phyloP scores from a whole-genome alignment of 192 early-diverging fungal genomes.

The Haplosporangium gracile region DNA sequence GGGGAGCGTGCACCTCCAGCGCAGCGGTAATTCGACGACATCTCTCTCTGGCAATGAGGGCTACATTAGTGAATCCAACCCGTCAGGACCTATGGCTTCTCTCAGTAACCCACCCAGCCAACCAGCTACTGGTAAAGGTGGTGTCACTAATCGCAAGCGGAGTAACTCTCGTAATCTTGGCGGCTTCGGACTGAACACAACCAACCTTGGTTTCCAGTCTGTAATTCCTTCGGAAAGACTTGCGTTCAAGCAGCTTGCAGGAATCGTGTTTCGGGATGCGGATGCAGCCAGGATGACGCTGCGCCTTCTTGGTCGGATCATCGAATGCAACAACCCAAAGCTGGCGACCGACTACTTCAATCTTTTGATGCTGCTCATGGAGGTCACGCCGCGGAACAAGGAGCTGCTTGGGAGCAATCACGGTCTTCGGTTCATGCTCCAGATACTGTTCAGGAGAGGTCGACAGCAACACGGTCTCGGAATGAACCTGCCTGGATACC shows the following conservation, averaged over 20 bases:
- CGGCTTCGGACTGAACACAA: slow-evolving; percentile 55
- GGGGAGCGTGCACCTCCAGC: slow-evolving; percentile 27
- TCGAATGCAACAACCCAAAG: slow-evolving; percentile 51
- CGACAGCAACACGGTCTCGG: slow-evolving; percentile 30
- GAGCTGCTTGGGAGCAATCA: slow-evolving; percentile 52
- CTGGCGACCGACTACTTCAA: slow-evolving; percentile 56
- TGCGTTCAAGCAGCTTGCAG: slow-evolving; percentile 48
- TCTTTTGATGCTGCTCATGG: slow-evolving; percentile 58
- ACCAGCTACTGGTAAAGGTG: slow-evolving; percentile 17
- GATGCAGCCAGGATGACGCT: slow-evolving; percentile 60
- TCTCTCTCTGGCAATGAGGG: neutral
- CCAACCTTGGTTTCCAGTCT: slow-evolving; percentile 48
- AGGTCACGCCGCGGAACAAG: slow-evolving; percentile 60
- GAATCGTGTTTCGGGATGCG: slow-evolving; percentile 55
- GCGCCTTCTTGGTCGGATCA: slow-evolving; percentile 43
- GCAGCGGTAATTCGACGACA: slow-evolving; percentile 31
- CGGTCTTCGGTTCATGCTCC: slow-evolving; percentile 53
- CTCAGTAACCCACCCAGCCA: slow-evolving; percentile 3
- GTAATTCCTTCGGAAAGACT: slow-evolving; percentile 44
- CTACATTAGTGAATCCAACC: neutral
- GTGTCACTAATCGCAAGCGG: slow-evolving; percentile 43
- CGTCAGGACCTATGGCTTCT: neutral
- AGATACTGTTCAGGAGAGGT: slow-evolving; percentile 55
- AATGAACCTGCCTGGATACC: slow-evolving; percentile 22
- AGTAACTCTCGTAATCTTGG: slow-evolving; percentile 59